Evolutionary conservation across 306 rosid genomes (phyloP), one percentile per base, ranked within the genome.

Genomic region (Acacia crassicarpa): DNA sequence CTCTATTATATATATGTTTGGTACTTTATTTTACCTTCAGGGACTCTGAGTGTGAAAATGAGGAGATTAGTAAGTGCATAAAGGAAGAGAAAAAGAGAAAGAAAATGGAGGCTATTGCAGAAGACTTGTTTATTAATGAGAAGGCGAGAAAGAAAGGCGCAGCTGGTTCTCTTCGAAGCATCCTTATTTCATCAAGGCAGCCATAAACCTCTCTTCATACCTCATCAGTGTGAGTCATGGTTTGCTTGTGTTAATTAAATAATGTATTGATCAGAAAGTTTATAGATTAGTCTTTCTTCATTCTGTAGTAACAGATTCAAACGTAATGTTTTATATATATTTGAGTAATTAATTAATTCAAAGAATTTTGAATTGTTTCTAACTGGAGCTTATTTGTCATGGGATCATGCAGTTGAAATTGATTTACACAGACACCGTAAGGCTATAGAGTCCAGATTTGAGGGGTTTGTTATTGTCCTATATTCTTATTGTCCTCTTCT

Each of bases 81-180:
- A 89, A 82, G 82, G 92, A 92, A 81, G 99, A 95, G 87, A 91
- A 84, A 81, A 89, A 80, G 83, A 86, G 95, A 81, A 95, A 87
- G 91, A 87, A 91, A 84, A 86, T 77, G 83, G 98, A 95, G 85
- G 98, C 97, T 8, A 49, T 91, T 56, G 92, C 98, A 5, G 98
- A 95, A 67, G 98, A 93, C 67, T 89, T 95, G 75, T 95, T 95
- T 82, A 90, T 87, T 85, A 93, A 88, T 49, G 87, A 89, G 79
- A 88, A 85, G 94, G 96, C 83, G 46, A 83, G 86, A 70, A 86
- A 78, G 45, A 92, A 92, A 33, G 94, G 94, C 51, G 78, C 78
- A 4, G 86, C 82, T 53, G 97, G 94, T 82, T 91, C 91, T 53
- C 71, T 92, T 81, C 89, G 67, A 30, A 81, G 86, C 70, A 88